Conservation (phyloP, 768 basidiomycete species). For the Pulveroboletus sp. region DNA sequence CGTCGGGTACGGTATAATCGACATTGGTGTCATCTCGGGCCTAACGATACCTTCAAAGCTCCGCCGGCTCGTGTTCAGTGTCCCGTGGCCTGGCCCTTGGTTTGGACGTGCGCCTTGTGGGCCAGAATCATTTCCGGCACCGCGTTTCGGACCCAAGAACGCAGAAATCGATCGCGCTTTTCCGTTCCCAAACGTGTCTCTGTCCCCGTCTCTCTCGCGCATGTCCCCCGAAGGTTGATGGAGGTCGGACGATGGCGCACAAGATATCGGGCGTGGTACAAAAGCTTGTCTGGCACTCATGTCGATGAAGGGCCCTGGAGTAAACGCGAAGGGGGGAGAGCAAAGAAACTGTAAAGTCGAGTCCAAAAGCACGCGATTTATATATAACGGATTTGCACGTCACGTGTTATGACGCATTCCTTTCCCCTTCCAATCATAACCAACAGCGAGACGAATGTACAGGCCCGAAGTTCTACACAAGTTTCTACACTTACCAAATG, state of each 20-base stretch:
- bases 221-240: conserved; percentile 1
- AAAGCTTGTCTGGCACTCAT: conserved; percentile 31
- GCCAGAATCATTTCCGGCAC: background rate
- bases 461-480: too few relatives aligned
- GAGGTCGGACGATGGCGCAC: conserved; percentile 5
- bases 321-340: background rate
- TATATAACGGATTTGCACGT: background rate
- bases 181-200: conserved; percentile 4
- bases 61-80: conserved; percentile 8
- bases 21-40: conserved; percentile 20
- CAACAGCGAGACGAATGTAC: too few relatives aligned
- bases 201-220: conserved; percentile 5
- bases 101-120: background rate
- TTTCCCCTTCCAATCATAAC: too few relatives aligned
- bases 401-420: conserved; percentile 1
- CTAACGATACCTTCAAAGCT: conserved; percentile 25
- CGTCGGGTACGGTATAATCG: conserved; percentile 22
- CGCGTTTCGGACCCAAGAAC: conserved; percentile 20
- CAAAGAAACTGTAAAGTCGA: background rate
- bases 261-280: conserved; percentile 19
- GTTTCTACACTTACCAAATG: too few relatives aligned
- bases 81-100: conserved; percentile 6
- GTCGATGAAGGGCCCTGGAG: background rate
- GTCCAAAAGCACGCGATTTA: background rate
- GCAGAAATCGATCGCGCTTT: conserved; percentile 23